Evolutionary conservation across 2,329 filamentous ascomycete species (phyloP), one percentile per base, ranked within the genome.

Genomic region (Trichophaea hybrida): DNA sequence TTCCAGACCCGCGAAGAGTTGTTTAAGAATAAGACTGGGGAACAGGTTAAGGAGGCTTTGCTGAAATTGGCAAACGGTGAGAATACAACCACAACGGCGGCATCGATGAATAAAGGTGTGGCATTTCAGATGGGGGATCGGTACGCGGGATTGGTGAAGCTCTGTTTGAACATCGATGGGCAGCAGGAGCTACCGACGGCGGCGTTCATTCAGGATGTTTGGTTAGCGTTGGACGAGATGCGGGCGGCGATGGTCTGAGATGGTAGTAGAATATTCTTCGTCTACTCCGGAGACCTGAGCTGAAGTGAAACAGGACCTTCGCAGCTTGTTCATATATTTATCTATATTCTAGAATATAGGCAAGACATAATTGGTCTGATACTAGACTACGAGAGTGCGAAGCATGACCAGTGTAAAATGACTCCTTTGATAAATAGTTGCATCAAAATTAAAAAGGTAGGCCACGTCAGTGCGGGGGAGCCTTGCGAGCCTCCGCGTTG

Each of bases 141-240:
- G 12, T 57, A 57, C 48, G 43, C 55, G 6, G 40, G 48, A 5
- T 15, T 57, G 17, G 55, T 57, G 17, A 40, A 38, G 6, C 40
- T 57, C 12, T 57, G 55, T 49, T 57, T 57, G 43, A 57, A 57
- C 37, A 57, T 49, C 38, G 55, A 57, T 17, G 55, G 37, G 31
- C 46, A 57, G 13, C 40, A 57, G 17, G 55, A 57, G 24, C 40
- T 57, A 8, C 55, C 55, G 5, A 57, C 55, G 1, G 55, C 40
- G 38, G 24, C 55, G 10, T 57, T 57, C 37, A 57, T 57, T 57
- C 55, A 49, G 37, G 55, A 57, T n/a, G 38, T 57, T 57, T 57
- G 55, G 55, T 33, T 57, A 10, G 35, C 40, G 12, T 32, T 57
- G 24, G 55, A 57, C 49, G 55, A 57, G 40, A 57, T 49, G 55